Conservation (phyloP, 805 yeast genomes). For the Schwanniomyces yamadae region DNA sequence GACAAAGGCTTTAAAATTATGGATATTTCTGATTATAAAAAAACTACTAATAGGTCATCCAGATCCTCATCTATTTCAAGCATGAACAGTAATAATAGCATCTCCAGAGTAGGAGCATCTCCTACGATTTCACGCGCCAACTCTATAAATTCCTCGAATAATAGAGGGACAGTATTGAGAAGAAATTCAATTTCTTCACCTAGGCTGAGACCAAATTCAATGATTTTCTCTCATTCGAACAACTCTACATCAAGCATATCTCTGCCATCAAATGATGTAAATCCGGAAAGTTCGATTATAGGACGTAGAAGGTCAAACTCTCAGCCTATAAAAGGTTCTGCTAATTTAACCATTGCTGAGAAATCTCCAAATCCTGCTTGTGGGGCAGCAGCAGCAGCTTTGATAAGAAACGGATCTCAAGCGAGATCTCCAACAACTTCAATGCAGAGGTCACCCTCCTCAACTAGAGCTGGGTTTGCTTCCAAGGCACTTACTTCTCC, state of each 20-base stretch:
- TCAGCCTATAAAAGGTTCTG: slow-evolving; percentile 23
- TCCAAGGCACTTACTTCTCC: slow-evolving; percentile 10
- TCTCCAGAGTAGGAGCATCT: slow-evolving; percentile 10
- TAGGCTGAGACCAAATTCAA: slow-evolving; percentile 23
- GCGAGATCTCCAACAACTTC: slow-evolving; percentile 22
- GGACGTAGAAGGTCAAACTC: slow-evolving; percentile 38
- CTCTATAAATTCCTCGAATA: slow-evolving; percentile 8
- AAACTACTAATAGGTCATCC: slow-evolving; percentile 18
- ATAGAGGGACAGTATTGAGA: slow-evolving; percentile 8
- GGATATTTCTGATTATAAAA: slow-evolving; percentile 13
- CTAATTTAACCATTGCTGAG: slow-evolving; percentile 3
- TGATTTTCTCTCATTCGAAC: slow-evolving; percentile 22
- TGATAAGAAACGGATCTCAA: slow-evolving; percentile 9
- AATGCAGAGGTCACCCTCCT: slow-evolving; percentile 11
- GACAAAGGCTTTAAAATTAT: slow-evolving; percentile 15
- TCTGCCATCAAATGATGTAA: slow-evolving; percentile 6
- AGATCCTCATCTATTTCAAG: slow-evolving; percentile 25
- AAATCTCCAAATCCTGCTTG: slow-evolving; percentile 18
- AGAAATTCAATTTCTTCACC: slow-evolving; percentile 7
- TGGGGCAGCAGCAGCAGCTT: slow-evolving; percentile 34
- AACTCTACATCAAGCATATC: slow-evolving; percentile 10
- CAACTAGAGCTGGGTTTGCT: slow-evolving; percentile 3
- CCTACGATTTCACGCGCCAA: not conserved
- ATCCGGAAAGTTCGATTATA: slow-evolving; percentile 8
- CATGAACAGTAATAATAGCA: slow-evolving; percentile 15